Percentiles rank a stretch among this genome's conserved stretches.
Conservation (phyloP, 108 stramenopile genomes). For the Fistulifera solaris region DNA sequence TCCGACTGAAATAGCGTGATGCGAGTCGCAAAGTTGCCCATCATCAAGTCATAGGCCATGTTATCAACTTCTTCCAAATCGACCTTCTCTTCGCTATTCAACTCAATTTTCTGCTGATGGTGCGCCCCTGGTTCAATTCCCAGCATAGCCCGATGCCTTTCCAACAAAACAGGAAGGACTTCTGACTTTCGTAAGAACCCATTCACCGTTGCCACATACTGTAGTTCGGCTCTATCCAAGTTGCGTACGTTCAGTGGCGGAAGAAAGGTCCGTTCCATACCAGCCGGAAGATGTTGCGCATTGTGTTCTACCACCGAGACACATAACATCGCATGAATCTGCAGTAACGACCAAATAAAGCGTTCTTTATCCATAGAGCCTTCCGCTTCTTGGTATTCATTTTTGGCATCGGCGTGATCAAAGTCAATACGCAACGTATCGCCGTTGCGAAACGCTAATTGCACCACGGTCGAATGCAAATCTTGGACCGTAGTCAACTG, state of each 20-base stretch:
- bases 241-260: constrained; percentile 70
- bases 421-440: constrained; percentile 76
- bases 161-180: constrained; percentile 51
- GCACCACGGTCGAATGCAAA: constrained; percentile 44
- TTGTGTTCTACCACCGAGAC: constrained; percentile 70
- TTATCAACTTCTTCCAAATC: constrained; percentile 59
- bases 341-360: constrained; percentile 75
- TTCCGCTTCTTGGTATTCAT: constrained; percentile 35
- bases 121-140: constrained; percentile 13
- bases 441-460: constrained; percentile 70
- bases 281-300: constrained; percentile 26
- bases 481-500: constrained; percentile 73
- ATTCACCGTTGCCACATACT: constrained; percentile 76
- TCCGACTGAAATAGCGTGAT: constrained; percentile 66
- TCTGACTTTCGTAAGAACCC: constrained; percentile 54
- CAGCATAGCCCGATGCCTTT: constrained; percentile 49
- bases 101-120: constrained; percentile 10
- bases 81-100: constrained; percentile 23
- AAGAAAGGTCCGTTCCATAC: constrained; percentile 23
- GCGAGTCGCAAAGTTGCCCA: constrained; percentile 73
- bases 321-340: constrained; percentile 81
- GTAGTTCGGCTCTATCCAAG: constrained; percentile 71
- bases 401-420: constrained; percentile 14
- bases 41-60: constrained; percentile 82
- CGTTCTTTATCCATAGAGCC: constrained; percentile 61